Evolutionary conservation across 768 basidiomycete species (phyloP).

Genomic region (Mrakia hoshinonis): DNA sequence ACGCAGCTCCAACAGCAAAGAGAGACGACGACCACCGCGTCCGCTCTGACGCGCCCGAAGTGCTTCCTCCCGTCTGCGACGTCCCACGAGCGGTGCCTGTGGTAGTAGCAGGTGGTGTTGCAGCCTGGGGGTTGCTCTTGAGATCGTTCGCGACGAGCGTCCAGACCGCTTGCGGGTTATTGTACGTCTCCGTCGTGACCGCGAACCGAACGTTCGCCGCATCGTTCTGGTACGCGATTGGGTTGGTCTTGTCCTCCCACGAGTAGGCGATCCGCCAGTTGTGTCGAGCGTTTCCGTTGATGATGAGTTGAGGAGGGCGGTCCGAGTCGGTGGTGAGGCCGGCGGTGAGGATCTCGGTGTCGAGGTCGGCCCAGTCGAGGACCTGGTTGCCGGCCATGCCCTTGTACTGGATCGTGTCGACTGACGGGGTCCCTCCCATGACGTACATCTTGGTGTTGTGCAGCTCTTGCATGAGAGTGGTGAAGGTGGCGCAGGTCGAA

Average conservation of each 20-base stretch:
- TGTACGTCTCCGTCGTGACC: not conserved
- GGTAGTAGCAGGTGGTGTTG: not conserved
- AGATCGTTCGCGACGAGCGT: conserved; percentile 2
- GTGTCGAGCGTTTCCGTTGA: conserved; percentile 24
- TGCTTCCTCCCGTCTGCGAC: not conserved
- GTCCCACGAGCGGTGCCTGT: not conserved
- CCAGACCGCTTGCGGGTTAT: conserved; percentile 10
- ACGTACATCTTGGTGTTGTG: conserved; percentile 50
- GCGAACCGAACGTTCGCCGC: not conserved
- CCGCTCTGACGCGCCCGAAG: not conserved
- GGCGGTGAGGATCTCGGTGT: conserved; percentile 48
- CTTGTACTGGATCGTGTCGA: conserved; percentile 40
- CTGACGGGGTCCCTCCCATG: conserved; percentile 54
- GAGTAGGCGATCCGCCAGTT: conserved; percentile 22
- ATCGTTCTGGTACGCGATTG: not conserved
- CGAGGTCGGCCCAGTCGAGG: conserved; percentile 54
- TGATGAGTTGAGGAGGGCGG: conserved; percentile 19
- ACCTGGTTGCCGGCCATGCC: conserved; percentile 58
- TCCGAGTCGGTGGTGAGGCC: conserved; percentile 19
- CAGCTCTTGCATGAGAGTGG: conserved; percentile 54
- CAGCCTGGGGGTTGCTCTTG: not conserved
- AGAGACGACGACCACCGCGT: not conserved
- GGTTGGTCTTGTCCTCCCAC: not conserved
- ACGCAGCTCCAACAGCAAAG: no score
- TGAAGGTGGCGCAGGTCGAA: conserved; percentile 58